Evolutionary conservation across 106 monocot genomes (phyloP), one percentile per base, ranked within the genome.

Genomic region (Acanthochlamys bracteata): DNA sequence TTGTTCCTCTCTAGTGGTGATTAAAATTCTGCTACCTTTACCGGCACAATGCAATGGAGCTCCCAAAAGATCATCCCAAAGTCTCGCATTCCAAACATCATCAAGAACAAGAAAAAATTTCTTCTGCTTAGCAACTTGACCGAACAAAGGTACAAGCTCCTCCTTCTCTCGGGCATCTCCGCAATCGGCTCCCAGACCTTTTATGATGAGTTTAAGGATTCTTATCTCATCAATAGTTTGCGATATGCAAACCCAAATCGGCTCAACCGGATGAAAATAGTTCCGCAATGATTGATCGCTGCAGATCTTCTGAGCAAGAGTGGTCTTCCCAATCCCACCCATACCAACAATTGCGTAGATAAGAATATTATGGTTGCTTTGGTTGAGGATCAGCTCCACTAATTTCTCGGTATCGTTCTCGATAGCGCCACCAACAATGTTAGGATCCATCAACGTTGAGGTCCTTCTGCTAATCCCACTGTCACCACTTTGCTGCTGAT

Each of bases 81-180:
- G 68, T 7, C 39, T 39, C 6, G 57, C 64, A 26, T 63, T 41
- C 78, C 75, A 78, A 2, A 86, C 69, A 67, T 78, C 85, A 75
- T 86, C 81, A 16, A 86, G 54, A 11, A 86, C 78, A 33, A 86
- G 61, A n/a, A 86, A 60, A 41, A 75, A 40, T 22, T 54, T 78
- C 76, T 67, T 82, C 4, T 57, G 15, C 15, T 24, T 20, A 8
- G 78, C 49, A 4, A 62, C 7, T 9, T 24, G 14, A 20, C 19
- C 21, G 19, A 86, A 62, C n/a, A 53, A 42, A 1, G 16, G 10
- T 25, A 58, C 63, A n/a, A 82, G 78, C 10, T 75, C 40, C 19
- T 41, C 58, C 20, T 41, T 57, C 7, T 39, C 56, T 12, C 39
- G 20, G 42, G 68, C 66, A 21, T 66, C 69, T 17, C 54, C 57